phyloP scores from a whole-genome alignment of 2,329 filamentous ascomycete genomes.

The Aspergillus pseudonomiae region DNA sequence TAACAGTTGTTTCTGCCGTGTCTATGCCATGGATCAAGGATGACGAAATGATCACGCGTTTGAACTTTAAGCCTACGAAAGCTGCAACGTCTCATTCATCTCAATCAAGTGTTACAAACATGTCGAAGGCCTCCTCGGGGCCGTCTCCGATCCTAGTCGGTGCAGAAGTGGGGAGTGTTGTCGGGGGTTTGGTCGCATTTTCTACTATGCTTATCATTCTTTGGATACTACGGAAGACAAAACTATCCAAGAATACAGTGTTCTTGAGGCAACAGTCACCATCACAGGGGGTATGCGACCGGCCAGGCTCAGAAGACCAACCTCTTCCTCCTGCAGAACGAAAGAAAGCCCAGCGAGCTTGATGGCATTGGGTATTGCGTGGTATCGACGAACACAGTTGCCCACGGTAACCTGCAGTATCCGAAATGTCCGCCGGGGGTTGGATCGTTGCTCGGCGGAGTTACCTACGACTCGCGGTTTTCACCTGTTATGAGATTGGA shows the following conservation, averaged over 20 bases:
- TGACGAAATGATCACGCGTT: not conserved
- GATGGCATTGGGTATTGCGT: too few species aligned
- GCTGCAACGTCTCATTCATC: too few species aligned
- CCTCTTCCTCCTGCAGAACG: not conserved
- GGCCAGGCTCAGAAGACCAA: not conserved
- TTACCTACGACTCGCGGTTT: too few species aligned
- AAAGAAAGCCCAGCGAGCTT: not conserved
- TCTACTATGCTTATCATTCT: not conserved
- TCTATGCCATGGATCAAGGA: not conserved
- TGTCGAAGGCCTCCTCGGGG: too few species aligned
- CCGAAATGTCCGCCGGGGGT: accelerated
- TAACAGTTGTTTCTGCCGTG: not conserved
- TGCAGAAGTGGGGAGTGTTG: too few species aligned
- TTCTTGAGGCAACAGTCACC: not conserved
- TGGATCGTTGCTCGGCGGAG: too few species aligned
- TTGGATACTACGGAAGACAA: not conserved
- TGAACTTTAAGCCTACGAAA: not conserved
- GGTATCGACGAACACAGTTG: not conserved
- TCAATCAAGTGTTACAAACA: too few species aligned
- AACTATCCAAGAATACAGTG: not conserved
- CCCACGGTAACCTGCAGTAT: too few species aligned
- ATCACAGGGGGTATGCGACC: accelerated
- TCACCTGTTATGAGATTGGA: too few species aligned
- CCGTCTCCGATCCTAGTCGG: not conserved
- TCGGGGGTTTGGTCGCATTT: not conserved